Base-by-base conservation (phyloP, 2,329 filamentous ascomycete species). In the Aspergillus quadrilineatus region DNA sequence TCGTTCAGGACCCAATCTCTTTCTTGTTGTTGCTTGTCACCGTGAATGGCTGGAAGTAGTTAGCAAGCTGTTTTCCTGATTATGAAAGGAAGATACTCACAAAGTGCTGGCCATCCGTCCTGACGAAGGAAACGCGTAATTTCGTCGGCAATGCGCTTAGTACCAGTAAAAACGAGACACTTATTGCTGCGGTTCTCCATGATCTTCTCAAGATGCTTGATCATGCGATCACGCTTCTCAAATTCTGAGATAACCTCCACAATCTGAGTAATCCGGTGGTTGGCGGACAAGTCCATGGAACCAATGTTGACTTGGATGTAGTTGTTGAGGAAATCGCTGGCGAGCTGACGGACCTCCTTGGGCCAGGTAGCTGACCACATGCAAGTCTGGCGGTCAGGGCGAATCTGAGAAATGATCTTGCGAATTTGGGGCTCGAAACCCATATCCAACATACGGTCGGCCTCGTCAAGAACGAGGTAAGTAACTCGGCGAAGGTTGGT, bases 291-390 rank as follows among this genome's bases (percentile, higher is more conserved):
- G 65, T 97, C 94, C 84, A 96, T 85, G 59, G 94, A 97, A 72
- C 92, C 93, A 70, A 97, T 94, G 80, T 97, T 97, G 79, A 97
- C 94, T 80, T 99, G 94, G 69, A 97, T 97, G 78, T 94, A 97
- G 75, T 99, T 89, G 67, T 89, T 87, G 69, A 96, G 85, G 82
- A 94, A 97, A 74, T 97, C 92, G 50, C 87, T 81, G 54, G 92
- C 93, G 67, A 97, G 83, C 73, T 92, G 89, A 71, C 93, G 90
- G 67, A 99, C 93, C 77, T 97, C 93, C 84, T 97, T 97, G 70
- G 94, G 94, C 92, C 94, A 99, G 6, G 94, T 99, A 67, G 94
- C 94, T 59, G 94, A 99, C 91, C 93, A 99, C 92, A 99, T 96
- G 82, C 94, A 94, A 61, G 94, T 99, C 78, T 99, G 94, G 83